A percentile compares a stretch with the other conserved stretches of the same genome.
These are phyloP conservation scores for Arabis hirsuta DNA, from an alignment of 345 rosid species.

Conservation along the genomic window DNA sequence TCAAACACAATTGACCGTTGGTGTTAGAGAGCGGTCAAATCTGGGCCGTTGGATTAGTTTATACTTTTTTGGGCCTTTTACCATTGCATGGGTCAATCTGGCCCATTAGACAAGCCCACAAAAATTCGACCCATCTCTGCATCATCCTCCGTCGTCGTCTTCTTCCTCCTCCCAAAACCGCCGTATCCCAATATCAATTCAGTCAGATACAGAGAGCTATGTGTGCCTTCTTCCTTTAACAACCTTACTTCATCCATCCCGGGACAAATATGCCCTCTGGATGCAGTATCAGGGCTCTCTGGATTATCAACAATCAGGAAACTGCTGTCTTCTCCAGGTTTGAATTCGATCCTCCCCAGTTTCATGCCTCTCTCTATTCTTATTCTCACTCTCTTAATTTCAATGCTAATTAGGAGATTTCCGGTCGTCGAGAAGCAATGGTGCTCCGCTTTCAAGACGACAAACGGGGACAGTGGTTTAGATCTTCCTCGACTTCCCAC, in stretches of 20 bases:
- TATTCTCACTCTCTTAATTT: background rate
- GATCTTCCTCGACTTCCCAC: conserved; percentile 62
- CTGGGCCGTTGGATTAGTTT: too few species aligned
- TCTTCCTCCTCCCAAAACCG: background rate
- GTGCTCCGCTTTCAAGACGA: conserved; percentile 62
- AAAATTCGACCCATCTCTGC: background rate
- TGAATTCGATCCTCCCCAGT: background rate
- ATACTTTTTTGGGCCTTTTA: too few species aligned
- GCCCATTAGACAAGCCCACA: background rate
- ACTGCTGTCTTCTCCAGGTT: conserved; percentile 88
- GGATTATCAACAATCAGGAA: conserved; percentile 82
- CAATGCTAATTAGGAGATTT: conserved; percentile 60
- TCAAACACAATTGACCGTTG: too few species aligned
- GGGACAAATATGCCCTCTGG: conserved; percentile 51
- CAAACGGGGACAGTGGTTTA: conserved; percentile 42
- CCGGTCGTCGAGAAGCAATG: conserved; percentile 88
- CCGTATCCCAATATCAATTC: too few species aligned
- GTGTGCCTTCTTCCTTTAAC: too few species aligned
- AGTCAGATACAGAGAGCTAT: too few species aligned
- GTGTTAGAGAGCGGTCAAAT: too few species aligned
- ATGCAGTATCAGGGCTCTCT: conserved; percentile 86
- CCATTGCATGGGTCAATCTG: too few species aligned
- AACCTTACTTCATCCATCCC: too few species aligned
- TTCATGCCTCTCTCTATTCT: background rate
- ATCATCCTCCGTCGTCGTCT: background rate